Percentiles rank a stretch among this genome's conserved stretches.
phyloP scores from a whole-genome alignment of 257 asterid genomes.

The Fraxinus quadrangulata region DNA sequence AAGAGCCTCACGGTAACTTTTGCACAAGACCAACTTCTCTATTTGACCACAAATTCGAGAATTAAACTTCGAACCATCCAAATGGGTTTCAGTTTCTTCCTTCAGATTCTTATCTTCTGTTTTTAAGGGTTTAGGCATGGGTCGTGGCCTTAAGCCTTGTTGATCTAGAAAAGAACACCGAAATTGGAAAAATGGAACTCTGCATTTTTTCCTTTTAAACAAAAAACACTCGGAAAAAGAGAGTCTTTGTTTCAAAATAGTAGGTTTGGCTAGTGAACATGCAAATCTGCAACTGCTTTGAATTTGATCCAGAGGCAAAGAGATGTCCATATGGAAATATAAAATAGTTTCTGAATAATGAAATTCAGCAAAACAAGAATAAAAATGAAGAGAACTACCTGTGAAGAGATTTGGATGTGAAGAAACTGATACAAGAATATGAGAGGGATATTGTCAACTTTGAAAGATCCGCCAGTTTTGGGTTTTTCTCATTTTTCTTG shows the following conservation, averaged over 20 bases:
- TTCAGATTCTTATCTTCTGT: constrained; percentile 27
- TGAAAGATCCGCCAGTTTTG: constrained; percentile 44
- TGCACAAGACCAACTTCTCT: constrained; percentile 66
- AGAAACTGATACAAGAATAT: not conserved
- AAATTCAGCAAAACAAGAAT: not conserved
- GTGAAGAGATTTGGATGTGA: not conserved
- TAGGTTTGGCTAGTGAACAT: constrained; percentile 40
- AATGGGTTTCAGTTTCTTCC: constrained; percentile 26
- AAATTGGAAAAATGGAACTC: constrained; percentile 33
- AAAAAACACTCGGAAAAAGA: constrained; percentile 28
- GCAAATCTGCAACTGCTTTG: constrained; percentile 45
- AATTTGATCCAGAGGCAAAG: constrained; percentile 59
- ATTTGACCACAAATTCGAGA: constrained; percentile 62
- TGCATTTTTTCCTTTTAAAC: constrained; percentile 30
- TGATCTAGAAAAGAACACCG: constrained; percentile 50
- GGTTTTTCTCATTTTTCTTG: not conserved
- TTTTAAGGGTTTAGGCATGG: constrained; percentile 40
- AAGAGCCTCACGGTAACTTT: constrained; percentile 65
- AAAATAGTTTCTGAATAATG: constrained; percentile 8
- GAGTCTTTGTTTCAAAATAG: constrained; percentile 31
- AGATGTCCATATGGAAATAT: constrained; percentile 44
- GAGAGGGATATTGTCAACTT: constrained; percentile 24
- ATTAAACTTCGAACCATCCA: constrained; percentile 31
- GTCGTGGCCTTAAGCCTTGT: constrained; percentile 55
- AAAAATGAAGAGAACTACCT: not conserved